These are phyloP conservation scores for Trametes pubescens DNA, from an alignment of 1,284 basidiomycete species.

Conservation along the genomic window DNA sequence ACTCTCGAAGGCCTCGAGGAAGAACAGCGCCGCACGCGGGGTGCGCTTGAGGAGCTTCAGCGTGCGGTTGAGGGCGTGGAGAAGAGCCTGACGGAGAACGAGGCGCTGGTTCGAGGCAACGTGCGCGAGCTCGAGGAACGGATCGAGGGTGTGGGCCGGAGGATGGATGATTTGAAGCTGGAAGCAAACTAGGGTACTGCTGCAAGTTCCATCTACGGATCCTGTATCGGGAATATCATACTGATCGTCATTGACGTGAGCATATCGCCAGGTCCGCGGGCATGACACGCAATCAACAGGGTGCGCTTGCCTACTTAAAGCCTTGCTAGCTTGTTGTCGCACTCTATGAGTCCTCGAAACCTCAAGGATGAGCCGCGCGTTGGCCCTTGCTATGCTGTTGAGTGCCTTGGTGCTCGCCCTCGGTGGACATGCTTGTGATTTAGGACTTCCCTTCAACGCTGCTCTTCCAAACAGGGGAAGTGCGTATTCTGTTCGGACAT, in stretches of 20 bases:
- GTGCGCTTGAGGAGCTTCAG: conserved; percentile 72
- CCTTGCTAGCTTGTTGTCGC: too few relatives aligned
- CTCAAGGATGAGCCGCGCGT: too few relatives aligned
- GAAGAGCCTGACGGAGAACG: conserved; percentile 80
- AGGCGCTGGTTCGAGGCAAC: conserved; percentile 73
- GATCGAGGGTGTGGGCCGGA: conserved; percentile 47
- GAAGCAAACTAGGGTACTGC: conserved; percentile 12
- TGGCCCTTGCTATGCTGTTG: too few relatives aligned
- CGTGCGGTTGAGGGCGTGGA: conserved; percentile 77
- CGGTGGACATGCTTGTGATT: too few relatives aligned
- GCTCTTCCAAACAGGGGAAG: too few relatives aligned
- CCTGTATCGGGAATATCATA: neutral
- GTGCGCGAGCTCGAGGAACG: conserved; percentile 58
- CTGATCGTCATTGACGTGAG: too few relatives aligned
- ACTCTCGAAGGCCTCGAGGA: conserved; percentile 76
- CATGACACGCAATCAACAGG: too few relatives aligned
- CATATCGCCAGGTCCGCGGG: too few relatives aligned
- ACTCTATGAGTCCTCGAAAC: too few relatives aligned
- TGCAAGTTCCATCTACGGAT: neutral
- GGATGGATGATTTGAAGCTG: conserved; percentile 41
- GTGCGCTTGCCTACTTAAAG: neutral
- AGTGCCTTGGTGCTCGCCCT: too few relatives aligned
- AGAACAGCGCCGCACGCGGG: conserved; percentile 69
- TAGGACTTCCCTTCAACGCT: too few relatives aligned
- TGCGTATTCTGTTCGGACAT: too few relatives aligned